Conservation (phyloP, 1,139 yeast species). For the Keqinozyma sinolaborantium region DNA sequence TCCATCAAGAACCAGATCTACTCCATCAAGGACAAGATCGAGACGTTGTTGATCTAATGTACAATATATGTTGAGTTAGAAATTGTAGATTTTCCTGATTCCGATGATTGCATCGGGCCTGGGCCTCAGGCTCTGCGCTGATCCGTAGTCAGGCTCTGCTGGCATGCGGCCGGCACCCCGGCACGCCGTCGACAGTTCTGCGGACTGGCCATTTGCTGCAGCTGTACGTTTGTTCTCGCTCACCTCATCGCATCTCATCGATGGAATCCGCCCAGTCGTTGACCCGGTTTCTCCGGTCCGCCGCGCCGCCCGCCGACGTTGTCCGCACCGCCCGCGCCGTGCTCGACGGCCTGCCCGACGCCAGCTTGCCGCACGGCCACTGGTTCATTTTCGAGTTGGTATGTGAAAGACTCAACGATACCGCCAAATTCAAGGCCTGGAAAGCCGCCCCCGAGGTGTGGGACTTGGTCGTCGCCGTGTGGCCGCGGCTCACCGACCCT, state of each 20-base stretch:
- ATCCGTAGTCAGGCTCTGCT: no score
- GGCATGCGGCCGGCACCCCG: no score
- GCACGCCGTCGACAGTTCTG: no score
- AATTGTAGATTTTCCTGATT: no score
- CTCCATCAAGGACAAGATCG: conserved; percentile 98
- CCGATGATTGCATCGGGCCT: no score
- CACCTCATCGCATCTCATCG: conserved; percentile 3
- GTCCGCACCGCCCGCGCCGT: conserved; percentile 38
- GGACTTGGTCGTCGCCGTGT: conserved; percentile 40
- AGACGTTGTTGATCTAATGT: conserved; percentile 84
- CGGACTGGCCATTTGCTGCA: no score
- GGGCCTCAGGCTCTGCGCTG: no score
- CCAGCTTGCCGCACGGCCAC: conserved; percentile 60
- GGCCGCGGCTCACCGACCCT: conserved; percentile 23
- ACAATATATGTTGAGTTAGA: conserved; percentile 6
- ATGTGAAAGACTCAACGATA: conserved; percentile 61
- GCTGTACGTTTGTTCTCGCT: no score
- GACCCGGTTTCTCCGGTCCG: conserved; percentile 64
- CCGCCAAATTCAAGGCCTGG: conserved; percentile 33
- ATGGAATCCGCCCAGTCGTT: conserved; percentile 52
- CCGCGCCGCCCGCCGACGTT: conserved; percentile 43
- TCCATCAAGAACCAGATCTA: conserved; percentile 96
- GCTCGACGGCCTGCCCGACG: conserved; percentile 30
- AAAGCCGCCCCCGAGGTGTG: conserved; percentile 42
- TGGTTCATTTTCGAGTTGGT: conserved; percentile 63